A percentile compares a stretch with the other conserved stretches of the same genome.
phyloP scores from a whole-genome alignment of 495 filamentous ascomycete species.

The Penicillium dipodomyicola region DNA sequence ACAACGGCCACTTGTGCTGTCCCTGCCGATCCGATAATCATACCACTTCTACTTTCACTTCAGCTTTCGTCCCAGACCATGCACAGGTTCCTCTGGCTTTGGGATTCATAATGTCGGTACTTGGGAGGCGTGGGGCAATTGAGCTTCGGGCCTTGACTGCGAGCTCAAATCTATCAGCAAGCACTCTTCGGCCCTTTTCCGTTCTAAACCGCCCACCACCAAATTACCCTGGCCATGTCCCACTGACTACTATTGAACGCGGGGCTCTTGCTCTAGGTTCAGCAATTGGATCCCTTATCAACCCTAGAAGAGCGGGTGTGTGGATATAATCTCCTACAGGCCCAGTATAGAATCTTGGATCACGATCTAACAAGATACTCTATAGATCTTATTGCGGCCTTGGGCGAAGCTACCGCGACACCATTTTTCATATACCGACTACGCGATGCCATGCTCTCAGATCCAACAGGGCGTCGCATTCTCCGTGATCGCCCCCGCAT shows the following conservation, averaged over 20 bases:
- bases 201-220: constrained; percentile 71
- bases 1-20: constrained; percentile 20
- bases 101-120: constrained; percentile 33
- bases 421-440: constrained; percentile 95
- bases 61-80: background rate
- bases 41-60: constrained; percentile 28
- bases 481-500: constrained; percentile 87
- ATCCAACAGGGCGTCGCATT: constrained; percentile 84
- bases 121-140: constrained; percentile 27
- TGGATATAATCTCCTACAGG: background rate
- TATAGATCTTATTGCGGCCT: constrained; percentile 85
- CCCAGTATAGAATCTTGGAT: background rate
- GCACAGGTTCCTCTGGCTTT: constrained; percentile 1
- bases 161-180: constrained; percentile 9
- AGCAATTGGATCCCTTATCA: constrained; percentile 71
- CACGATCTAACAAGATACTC: background rate
- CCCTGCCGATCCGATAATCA: constrained; percentile 26
- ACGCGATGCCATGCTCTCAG: constrained; percentile 81
- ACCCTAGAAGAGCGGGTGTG: constrained; percentile 75
- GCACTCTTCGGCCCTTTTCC: constrained; percentile 56
- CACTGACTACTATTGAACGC: constrained; percentile 74
- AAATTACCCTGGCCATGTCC: constrained; percentile 85
- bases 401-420: constrained; percentile 89
- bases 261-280: constrained; percentile 77
- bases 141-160: constrained; percentile 20